phyloP scores from a whole-genome alignment of 805 yeast genomes.

The Zygosaccharomyces pseudorouxii region DNA sequence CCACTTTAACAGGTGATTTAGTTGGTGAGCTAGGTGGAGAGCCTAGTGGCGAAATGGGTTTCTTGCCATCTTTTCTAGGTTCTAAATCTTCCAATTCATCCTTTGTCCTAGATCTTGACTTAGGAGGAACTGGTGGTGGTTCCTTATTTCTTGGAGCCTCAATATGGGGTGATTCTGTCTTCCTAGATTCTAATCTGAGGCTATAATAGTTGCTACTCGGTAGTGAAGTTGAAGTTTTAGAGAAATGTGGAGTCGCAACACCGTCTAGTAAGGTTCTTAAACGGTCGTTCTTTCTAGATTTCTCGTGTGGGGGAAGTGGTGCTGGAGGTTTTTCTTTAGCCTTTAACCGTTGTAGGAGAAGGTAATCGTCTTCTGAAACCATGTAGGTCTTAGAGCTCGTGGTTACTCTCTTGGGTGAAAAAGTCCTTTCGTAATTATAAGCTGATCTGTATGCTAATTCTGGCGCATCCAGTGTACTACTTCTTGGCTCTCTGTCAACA shows the following conservation, averaged over 20 bases:
- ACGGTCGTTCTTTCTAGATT: slow-evolving; percentile 15
- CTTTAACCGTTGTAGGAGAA: slow-evolving; percentile 24
- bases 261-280: not conserved
- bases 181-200: not conserved
- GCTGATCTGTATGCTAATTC: slow-evolving; percentile 29
- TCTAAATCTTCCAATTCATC: not conserved
- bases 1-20: not conserved
- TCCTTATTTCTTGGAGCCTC: not conserved
- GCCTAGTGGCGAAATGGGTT: not conserved
- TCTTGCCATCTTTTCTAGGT: not conserved
- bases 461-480: slow-evolving; percentile 2
- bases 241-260: no score
- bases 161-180: not conserved
- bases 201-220: slow-evolving; percentile 3
- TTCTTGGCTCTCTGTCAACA: not conserved
- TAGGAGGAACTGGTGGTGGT: slow-evolving; percentile 14
- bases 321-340: slow-evolving; percentile 1
- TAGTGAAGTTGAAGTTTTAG: slow-evolving; percentile 2
- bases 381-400: slow-evolving; percentile 12
- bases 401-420: slow-evolving; percentile 23
- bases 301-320: slow-evolving; percentile 23
- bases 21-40: not conserved
- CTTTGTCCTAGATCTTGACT: not conserved
- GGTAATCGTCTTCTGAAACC: slow-evolving; percentile 31
- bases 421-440: slow-evolving; percentile 31